Percentiles rank a stretch among this genome's conserved stretches.
phyloP scores from a whole-genome alignment of 192 early-diverging fungal species.

The Coemansia sp. region DNA sequence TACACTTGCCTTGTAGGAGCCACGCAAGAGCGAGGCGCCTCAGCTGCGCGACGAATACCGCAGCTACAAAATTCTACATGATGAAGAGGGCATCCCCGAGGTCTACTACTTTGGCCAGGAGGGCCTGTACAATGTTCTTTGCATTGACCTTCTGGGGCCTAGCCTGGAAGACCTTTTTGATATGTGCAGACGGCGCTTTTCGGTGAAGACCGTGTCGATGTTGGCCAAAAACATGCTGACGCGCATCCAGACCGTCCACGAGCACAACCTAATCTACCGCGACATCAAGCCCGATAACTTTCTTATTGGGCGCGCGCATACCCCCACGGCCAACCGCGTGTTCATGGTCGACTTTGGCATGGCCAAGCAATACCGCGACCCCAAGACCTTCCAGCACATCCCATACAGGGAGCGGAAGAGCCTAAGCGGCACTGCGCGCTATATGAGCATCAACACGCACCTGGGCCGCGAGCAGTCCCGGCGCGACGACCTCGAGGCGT shows the following conservation, averaged over 20 bases:
- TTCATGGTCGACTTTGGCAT: constrained; percentile 90
- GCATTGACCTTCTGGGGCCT: constrained; percentile 87
- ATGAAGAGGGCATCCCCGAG: constrained; percentile 85
- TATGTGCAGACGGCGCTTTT: constrained; percentile 82
- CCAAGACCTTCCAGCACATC: constrained; percentile 80
- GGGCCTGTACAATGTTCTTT: constrained; percentile 78
- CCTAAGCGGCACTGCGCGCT: constrained; percentile 87
- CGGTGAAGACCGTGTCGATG: constrained; percentile 80
- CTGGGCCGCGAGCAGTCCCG: constrained; percentile 83
- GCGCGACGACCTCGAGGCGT: constrained; percentile 85
- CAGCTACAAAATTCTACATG: constrained; percentile 91
- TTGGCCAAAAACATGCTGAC: constrained; percentile 83
- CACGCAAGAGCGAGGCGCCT: constrained; percentile 88
- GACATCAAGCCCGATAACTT: constrained; percentile 94
- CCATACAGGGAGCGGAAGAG: constrained; percentile 91
- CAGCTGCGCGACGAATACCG: constrained; percentile 96
- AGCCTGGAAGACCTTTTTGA: constrained; percentile 88
- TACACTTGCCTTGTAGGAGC: constrained; percentile 44
- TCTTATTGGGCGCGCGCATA: constrained; percentile 80
- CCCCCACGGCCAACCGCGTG: constrained; percentile 65
- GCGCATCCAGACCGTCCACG: constrained; percentile 75
- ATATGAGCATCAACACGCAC: constrained; percentile 89
- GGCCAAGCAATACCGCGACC: constrained; percentile 84
- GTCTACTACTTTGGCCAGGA: constrained; percentile 81
- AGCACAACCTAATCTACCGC: constrained; percentile 87